Evolutionary conservation across 345 rosid genomes (phyloP).

Genomic region (Ceriops zippeliana): DNA sequence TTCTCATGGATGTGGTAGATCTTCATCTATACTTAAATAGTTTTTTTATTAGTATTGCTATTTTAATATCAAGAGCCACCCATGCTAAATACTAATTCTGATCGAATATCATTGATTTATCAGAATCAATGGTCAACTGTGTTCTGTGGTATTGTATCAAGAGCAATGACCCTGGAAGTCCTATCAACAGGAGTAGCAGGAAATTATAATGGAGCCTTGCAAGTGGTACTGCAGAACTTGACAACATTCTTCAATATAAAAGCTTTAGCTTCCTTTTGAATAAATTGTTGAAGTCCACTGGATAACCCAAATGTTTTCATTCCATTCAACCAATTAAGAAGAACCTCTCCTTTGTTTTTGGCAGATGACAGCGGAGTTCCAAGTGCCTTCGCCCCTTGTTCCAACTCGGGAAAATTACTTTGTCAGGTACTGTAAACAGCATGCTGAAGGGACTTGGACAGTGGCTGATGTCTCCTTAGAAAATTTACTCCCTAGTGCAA

Average conservation of each 20-base stretch:
- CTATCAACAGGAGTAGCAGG: constrained; percentile 95
- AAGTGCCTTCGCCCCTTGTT: constrained; percentile 82
- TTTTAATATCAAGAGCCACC: neutral
- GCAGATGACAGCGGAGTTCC: constrained; percentile 94
- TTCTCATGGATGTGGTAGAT: constrained; percentile 88
- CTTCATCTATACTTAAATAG: neutral
- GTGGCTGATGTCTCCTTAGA: constrained; percentile 93
- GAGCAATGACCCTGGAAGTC: constrained; percentile 82
- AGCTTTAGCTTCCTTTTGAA: no score
- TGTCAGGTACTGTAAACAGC: constrained; percentile 86
- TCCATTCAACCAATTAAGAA: neutral
- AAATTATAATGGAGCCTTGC: constrained; percentile 89
- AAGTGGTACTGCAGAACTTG: constrained; percentile 54
- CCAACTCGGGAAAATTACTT: constrained; percentile 79
- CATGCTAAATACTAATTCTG: neutral
- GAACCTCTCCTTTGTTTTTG: neutral
- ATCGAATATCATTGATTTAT: neutral
- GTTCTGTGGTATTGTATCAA: constrained; percentile 81
- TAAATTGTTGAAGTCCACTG: no score
- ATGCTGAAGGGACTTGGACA: constrained; percentile 72
- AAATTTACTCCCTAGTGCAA: constrained; percentile 44
- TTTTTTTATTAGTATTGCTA: neutral
- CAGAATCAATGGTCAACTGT: constrained; percentile 85
- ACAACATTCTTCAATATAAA: no score
- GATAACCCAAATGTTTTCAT: neutral